Conservation (phyloP, 208 protist genomes). For the Trypanosoma boissoni region DNA sequence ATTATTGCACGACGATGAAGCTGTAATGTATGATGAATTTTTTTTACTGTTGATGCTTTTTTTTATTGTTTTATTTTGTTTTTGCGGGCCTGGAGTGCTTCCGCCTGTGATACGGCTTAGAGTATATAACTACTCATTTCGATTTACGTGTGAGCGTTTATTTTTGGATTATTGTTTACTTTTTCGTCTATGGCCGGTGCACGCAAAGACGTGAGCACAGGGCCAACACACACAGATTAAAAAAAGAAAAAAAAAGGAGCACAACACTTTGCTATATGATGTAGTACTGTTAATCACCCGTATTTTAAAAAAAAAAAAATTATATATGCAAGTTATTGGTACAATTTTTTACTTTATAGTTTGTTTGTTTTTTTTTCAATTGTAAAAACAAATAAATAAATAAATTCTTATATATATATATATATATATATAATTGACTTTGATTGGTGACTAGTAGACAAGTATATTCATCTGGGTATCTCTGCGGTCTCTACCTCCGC, state of each 20-base stretch:
- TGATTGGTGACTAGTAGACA: too few species aligned
- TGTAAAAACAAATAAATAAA: not conserved
- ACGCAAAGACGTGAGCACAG: not conserved
- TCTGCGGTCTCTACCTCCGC: too few species aligned
- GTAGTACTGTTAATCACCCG: too few species aligned
- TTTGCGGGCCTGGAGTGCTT: not conserved
- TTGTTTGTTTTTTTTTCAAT: not conserved
- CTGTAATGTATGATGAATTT: conserved; percentile 1
- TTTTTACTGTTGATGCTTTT: not conserved
- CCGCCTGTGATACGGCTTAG: too few species aligned
- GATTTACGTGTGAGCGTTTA: too few species aligned
- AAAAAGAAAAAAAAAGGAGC: not conserved
- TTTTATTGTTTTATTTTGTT: not conserved
- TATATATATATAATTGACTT: conserved; percentile 10
- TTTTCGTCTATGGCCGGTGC: not conserved
- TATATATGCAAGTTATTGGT: too few species aligned
- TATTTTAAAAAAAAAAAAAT: too few species aligned
- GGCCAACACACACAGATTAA: not conserved
- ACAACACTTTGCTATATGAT: too few species aligned
- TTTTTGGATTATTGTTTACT: conserved; percentile 9
- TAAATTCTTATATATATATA: conserved; percentile 4
- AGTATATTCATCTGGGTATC: too few species aligned
- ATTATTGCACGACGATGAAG: too few species aligned
- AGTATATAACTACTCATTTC: too few species aligned
- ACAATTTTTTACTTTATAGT: not conserved